These are phyloP conservation scores for Calonectria pauciramosa DNA, from an alignment of 2,329 filamentous ascomycete species.

Conservation along the genomic window DNA sequence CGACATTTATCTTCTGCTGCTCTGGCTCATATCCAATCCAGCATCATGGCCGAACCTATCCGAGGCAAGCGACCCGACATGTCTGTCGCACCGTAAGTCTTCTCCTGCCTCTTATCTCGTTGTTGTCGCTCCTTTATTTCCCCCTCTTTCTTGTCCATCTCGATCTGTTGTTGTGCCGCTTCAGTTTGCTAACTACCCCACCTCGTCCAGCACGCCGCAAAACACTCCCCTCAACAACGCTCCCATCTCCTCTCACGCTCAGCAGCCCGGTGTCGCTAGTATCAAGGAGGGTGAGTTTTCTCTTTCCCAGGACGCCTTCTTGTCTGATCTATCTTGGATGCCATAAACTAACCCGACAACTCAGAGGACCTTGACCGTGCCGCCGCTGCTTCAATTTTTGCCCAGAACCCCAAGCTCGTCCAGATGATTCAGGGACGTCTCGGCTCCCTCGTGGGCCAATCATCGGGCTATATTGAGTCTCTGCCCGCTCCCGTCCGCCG, in stretches of 20 bases:
- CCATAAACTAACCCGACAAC: constrained; percentile 34
- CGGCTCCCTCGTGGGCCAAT: constrained; percentile 90
- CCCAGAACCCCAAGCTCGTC: constrained; percentile 93
- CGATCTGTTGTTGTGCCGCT: constrained; percentile 38
- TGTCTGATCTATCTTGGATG: constrained; percentile 22
- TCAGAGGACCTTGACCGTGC: constrained; percentile 91
- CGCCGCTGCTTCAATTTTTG: constrained; percentile 91
- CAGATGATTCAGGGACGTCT: constrained; percentile 99
- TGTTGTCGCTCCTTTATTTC: constrained; percentile 28
- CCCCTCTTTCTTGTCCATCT: constrained; percentile 22
- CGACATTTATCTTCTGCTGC: constrained; percentile 47
- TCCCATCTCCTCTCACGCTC: constrained; percentile 96
- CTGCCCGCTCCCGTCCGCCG: constrained; percentile 90
- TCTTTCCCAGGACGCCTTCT: background rate
- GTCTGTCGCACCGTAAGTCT: constrained; percentile 70
- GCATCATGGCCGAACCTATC: constrained; percentile 73
- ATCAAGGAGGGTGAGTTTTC: constrained; percentile 91
- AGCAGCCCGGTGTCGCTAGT: constrained; percentile 92
- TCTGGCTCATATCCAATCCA: constrained; percentile 46
- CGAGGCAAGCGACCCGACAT: constrained; percentile 73
- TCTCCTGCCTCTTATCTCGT: constrained; percentile 15
- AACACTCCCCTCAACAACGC: constrained; percentile 97
- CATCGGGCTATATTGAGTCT: constrained; percentile 98
- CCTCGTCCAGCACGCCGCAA: constrained; percentile 88
- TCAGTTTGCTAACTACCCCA: constrained; percentile 56